These are phyloP conservation scores for Fusarium papillatum DNA, from an alignment of 2,329 filamentous ascomycete species.

Conservation along the genomic window DNA sequence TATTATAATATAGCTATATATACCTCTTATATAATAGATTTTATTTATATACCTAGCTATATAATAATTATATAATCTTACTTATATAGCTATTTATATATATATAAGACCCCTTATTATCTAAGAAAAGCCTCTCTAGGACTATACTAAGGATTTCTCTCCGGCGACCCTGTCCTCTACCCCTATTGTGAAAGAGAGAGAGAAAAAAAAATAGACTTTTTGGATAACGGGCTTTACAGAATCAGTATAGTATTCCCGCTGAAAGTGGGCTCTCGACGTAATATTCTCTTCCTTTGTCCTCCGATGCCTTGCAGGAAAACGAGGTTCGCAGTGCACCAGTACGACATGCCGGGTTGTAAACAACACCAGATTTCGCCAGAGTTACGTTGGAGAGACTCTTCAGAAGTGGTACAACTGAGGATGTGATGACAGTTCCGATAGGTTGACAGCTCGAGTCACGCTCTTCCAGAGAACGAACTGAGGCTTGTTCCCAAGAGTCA, in stretches of 20 bases:
- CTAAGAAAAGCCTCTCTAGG: not conserved
- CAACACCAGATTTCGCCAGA: not conserved
- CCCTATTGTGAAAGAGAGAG: not conserved
- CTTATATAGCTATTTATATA: no score
- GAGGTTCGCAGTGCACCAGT: conserved; percentile 1
- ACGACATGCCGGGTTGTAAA: not conserved
- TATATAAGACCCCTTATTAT: no score
- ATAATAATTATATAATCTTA: no score
- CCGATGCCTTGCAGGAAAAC: conserved; percentile 4
- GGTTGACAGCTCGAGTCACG: not conserved
- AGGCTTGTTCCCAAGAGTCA: conserved; percentile 1
- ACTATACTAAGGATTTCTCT: not conserved
- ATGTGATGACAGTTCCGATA: not conserved
- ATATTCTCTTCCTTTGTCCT: not conserved
- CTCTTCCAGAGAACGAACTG: not conserved
- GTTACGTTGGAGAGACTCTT: not conserved
- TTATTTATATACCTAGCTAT: no score
- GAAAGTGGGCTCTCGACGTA: not conserved
- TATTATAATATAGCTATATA: no score
- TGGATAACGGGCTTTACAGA: not conserved
- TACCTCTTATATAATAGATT: no score
- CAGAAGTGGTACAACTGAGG: not conserved
- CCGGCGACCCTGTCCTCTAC: not conserved
- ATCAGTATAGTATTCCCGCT: not conserved
- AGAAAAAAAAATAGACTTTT: not conserved